A percentile compares a stretch with the other conserved stretches of the same genome.
Conservation (phyloP, 2,329 filamentous ascomycete genomes). For the Coniochaeta sp. region DNA sequence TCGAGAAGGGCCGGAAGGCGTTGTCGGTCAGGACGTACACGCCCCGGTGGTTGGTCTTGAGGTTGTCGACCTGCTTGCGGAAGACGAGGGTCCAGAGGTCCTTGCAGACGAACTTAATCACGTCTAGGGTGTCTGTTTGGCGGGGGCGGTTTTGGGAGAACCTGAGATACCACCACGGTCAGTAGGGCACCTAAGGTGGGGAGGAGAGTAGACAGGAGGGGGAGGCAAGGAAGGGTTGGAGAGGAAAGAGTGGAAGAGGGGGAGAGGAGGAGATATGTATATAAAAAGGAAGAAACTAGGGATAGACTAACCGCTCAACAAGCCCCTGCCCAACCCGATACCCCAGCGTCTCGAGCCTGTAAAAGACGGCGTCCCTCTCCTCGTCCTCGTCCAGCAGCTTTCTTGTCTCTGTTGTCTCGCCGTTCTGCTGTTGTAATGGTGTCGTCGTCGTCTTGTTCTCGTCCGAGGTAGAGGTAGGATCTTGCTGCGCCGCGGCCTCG, state of each 20-base stretch:
- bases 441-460: background rate
- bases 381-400: conserved; percentile 63
- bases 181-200: too few species aligned
- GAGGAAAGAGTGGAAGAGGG: too few species aligned
- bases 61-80: conserved; percentile 94
- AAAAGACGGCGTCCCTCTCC: conserved; percentile 77
- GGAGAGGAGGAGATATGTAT: too few species aligned
- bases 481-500: conserved; percentile 34
- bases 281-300: too few species aligned
- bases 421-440: background rate
- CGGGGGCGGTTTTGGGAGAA: conserved; percentile 79
- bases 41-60: conserved; percentile 97
- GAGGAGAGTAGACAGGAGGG: too few species aligned
- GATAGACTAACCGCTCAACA: conserved; percentile 82
- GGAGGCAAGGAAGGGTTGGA: too few species aligned
- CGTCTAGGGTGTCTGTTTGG: conserved; percentile 86
- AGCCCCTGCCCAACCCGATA: conserved; percentile 90
- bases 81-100: conserved; percentile 94
- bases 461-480: background rate
- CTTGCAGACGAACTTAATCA: conserved; percentile 98
- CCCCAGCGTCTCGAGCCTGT: conserved; percentile 73
- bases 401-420: background rate
- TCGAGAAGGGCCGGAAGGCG: conserved; percentile 76
- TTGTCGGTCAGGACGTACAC: conserved; percentile 96
- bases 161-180: too few species aligned